Conservation (phyloP, 352 stramenopile species). For the Globisporangium megalacanthum region DNA sequence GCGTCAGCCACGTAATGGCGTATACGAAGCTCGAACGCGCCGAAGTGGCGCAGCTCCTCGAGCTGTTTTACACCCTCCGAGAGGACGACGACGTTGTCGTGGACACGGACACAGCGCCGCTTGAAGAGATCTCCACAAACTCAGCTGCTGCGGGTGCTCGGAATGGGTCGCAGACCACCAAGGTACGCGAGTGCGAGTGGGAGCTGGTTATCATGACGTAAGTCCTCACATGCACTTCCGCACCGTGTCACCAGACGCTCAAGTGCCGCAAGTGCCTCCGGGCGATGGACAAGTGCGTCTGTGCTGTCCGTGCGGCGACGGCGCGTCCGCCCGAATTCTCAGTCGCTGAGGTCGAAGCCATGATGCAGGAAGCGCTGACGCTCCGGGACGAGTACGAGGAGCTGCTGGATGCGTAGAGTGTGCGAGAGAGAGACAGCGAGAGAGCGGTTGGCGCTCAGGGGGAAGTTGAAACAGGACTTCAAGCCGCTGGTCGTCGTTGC, state of each 20-base stretch:
- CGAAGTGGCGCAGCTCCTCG: constrained; percentile 62
- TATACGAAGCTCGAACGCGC: constrained; percentile 58
- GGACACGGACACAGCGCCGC: constrained; percentile 41
- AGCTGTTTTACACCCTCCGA: constrained; percentile 59
- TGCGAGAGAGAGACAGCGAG: not conserved
- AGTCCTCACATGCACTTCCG: too few species aligned
- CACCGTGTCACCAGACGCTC: too few species aligned
- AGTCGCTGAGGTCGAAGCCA: constrained; percentile 42
- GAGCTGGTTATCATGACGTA: too few species aligned
- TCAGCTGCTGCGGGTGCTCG: not conserved
- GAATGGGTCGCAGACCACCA: not conserved
- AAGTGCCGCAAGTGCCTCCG: constrained; percentile 77
- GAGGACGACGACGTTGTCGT: constrained; percentile 54
- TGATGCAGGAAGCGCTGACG: constrained; percentile 68
- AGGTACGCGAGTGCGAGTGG: not conserved
- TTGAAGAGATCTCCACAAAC: constrained; percentile 15
- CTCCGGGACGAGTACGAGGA: constrained; percentile 69
- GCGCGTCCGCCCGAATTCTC: constrained; percentile 36
- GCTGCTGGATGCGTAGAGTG: constrained; percentile 33
- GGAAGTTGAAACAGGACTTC: too few species aligned
- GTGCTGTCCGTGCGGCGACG: constrained; percentile 19
- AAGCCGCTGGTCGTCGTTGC: not conserved
- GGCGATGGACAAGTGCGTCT: constrained; percentile 53
- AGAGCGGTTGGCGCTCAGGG: too few species aligned
- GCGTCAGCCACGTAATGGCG: constrained; percentile 18